phyloP scores from a whole-genome alignment of 2,329 filamentous ascomycete genomes.

The Botrytis porri region DNA sequence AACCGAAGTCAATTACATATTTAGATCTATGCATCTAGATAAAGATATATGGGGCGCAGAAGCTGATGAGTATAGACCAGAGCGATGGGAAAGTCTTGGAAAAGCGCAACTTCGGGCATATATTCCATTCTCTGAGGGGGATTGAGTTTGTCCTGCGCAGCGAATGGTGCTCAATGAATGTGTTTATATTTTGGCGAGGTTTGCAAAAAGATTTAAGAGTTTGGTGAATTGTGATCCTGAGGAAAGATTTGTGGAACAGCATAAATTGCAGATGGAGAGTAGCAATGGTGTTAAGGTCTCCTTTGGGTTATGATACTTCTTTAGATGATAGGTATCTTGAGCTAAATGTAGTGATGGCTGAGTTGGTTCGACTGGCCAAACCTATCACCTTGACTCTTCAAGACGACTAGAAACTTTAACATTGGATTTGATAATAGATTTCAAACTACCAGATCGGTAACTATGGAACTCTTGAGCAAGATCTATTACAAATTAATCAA shows the following conservation, averaged over 20 bases:
- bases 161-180: slow-evolving; percentile 3
- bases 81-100: slow-evolving; percentile 39
- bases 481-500: too few relatives aligned
- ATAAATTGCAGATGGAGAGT: background rate
- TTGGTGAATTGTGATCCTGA: background rate
- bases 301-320: background rate
- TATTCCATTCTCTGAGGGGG: background rate
- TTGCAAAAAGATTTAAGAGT: background rate
- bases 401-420: too few relatives aligned
- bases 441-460: too few relatives aligned
- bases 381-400: too few relatives aligned
- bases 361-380: too few relatives aligned
- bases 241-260: background rate
- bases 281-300: background rate
- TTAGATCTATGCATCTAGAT: slow-evolving; percentile 40
- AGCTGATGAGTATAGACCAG: slow-evolving; percentile 41
- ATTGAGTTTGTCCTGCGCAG: slow-evolving; percentile 4
- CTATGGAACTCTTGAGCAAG: too few relatives aligned
- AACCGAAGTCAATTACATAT: slow-evolving; percentile 21
- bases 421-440: background rate
- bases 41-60: slow-evolving; percentile 40
- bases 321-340: background rate
- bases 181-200: background rate
- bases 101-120: background rate
- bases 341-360: background rate